Evolutionary conservation across 78 protist genomes (phyloP).

Genomic region (Dictyostelium citrinum): DNA sequence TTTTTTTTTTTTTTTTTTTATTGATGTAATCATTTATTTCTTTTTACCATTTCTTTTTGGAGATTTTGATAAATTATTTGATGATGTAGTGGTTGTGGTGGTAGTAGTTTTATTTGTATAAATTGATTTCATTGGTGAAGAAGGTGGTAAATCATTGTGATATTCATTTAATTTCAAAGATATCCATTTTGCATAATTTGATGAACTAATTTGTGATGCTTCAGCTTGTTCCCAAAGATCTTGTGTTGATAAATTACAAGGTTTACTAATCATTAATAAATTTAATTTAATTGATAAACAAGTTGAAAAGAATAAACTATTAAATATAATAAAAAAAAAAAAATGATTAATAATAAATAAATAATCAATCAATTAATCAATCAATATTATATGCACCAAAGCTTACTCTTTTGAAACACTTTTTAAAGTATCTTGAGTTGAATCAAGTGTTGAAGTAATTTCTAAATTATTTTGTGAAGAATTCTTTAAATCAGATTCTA

Average conservation of each 20-base stretch:
- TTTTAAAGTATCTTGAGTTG: slow-evolving; percentile 18
- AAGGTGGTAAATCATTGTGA: slow-evolving; percentile 16
- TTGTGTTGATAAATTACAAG: slow-evolving; percentile 27
- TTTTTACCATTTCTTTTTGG: slow-evolving; percentile 26
- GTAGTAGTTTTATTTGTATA: slow-evolving; percentile 2
- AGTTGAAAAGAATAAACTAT: slow-evolving; percentile 25
- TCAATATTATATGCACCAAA: too few species aligned
- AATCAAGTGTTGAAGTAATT: neutral
- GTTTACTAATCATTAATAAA: slow-evolving; percentile 20
- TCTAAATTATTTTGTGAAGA: neutral
- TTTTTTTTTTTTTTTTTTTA: slow-evolving; percentile 3
- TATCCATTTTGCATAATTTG: slow-evolving; percentile 28
- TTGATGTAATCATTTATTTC: neutral
- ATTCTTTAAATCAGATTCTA: slow-evolving; percentile 4
- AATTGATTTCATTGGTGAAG: slow-evolving; percentile 16
- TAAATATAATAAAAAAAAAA: neutral
- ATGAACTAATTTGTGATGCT: slow-evolving; percentile 11
- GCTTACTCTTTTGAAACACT: slow-evolving; percentile 59
- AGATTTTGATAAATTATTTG: neutral
- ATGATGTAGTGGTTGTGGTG: neutral
- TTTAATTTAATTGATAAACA: slow-evolving; percentile 66
- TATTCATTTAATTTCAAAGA: slow-evolving; percentile 22
- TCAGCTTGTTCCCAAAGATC: slow-evolving; percentile 74
- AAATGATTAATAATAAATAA: too few species aligned
- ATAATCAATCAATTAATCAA: too few species aligned